Percentiles rank a stretch among this genome's conserved stretches.
Conservation (phyloP, 805 yeast genomes). For the Myxozyma neglecta region DNA sequence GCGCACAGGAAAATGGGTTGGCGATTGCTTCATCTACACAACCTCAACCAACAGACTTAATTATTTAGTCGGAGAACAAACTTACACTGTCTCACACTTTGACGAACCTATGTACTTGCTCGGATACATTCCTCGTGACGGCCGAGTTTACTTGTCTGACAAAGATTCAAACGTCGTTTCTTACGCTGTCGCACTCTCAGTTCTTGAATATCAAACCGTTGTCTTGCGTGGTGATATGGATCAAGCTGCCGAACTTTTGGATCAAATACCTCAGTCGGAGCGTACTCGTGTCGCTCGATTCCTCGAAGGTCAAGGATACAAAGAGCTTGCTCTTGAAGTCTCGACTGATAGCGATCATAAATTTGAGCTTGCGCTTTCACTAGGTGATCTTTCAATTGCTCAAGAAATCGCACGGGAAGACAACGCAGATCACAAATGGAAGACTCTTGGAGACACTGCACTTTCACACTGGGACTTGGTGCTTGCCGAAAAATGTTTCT, state of each 20-base stretch:
- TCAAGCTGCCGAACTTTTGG: slow-evolving; percentile 64
- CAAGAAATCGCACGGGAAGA: slow-evolving; percentile 56
- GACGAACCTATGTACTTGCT: slow-evolving; percentile 82
- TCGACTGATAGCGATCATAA: slow-evolving; percentile 87
- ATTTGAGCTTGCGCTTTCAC: slow-evolving; percentile 82
- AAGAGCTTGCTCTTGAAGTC: slow-evolving; percentile 76
- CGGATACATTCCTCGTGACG: slow-evolving; percentile 89
- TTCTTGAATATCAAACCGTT: slow-evolving; percentile 92
- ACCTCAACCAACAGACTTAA: slow-evolving; percentile 84
- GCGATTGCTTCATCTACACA: slow-evolving; percentile 93
- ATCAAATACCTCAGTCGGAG: slow-evolving; percentile 59
- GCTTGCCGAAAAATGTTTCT: slow-evolving; percentile 76
- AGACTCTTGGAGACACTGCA: slow-evolving; percentile 84
- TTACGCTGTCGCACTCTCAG: slow-evolving; percentile 78
- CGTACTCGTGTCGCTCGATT: slow-evolving; percentile 82
- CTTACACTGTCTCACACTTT: slow-evolving; percentile 88
- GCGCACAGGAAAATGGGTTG: slow-evolving; percentile 92
- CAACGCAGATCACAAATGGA: slow-evolving; percentile 73
- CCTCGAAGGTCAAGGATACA: slow-evolving; percentile 87
- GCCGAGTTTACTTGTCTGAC: slow-evolving; percentile 85
- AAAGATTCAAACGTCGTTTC: slow-evolving; percentile 81
- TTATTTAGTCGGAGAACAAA: slow-evolving; percentile 92
- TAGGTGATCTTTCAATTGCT: slow-evolving; percentile 73
- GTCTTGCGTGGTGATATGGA: slow-evolving; percentile 94
- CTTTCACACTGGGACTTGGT: slow-evolving; percentile 74